Evolutionary conservation across 441 rosid genomes (phyloP).

Genomic region (Pelargonium australe): DNA sequence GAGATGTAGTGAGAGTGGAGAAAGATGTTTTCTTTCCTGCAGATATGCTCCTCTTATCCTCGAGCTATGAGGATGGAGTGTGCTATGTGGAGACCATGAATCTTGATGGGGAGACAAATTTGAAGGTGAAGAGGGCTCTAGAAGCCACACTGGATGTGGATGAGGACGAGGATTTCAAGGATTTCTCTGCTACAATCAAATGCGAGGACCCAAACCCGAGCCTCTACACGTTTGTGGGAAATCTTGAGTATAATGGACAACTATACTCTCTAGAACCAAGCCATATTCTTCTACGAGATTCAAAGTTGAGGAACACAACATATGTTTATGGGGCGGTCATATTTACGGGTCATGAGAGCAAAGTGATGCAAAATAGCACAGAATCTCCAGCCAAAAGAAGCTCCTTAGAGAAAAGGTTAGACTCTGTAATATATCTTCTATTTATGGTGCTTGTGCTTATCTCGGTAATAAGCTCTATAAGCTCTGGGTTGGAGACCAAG

Average conservation of each 20-base stretch:
- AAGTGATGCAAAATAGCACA: constrained; percentile 88
- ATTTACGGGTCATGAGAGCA: constrained; percentile 87
- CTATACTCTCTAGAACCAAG: constrained; percentile 75
- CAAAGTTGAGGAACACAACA: constrained; percentile 88
- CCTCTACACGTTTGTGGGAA: constrained; percentile 78
- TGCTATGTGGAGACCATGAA: constrained; percentile 97
- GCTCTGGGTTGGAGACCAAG: constrained; percentile 65
- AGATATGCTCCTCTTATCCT: constrained; percentile 81
- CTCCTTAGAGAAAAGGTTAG: constrained; percentile 77
- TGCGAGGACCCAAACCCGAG: constrained; percentile 95
- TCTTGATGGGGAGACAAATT: constrained; percentile 91
- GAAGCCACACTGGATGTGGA: constrained; percentile 50
- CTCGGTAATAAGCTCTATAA: constrained; percentile 57
- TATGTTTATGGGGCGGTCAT: constrained; percentile 73
- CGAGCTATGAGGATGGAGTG: constrained; percentile 74
- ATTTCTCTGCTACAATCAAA: constrained; percentile 59
- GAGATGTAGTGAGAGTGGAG: constrained; percentile 73
- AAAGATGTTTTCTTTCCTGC: constrained; percentile 92
- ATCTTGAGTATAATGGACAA: constrained; percentile 49
- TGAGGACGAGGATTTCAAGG: constrained; percentile 47
- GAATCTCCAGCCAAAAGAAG: constrained; percentile 94
- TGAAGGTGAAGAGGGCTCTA: constrained; percentile 72
- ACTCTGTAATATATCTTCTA: constrained; percentile 63
- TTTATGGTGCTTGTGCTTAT: constrained; percentile 56
- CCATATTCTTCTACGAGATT: constrained; percentile 87